phyloP scores from a whole-genome alignment of 352 stramenopile species.

The Halophytophthora batemanensis region DNA sequence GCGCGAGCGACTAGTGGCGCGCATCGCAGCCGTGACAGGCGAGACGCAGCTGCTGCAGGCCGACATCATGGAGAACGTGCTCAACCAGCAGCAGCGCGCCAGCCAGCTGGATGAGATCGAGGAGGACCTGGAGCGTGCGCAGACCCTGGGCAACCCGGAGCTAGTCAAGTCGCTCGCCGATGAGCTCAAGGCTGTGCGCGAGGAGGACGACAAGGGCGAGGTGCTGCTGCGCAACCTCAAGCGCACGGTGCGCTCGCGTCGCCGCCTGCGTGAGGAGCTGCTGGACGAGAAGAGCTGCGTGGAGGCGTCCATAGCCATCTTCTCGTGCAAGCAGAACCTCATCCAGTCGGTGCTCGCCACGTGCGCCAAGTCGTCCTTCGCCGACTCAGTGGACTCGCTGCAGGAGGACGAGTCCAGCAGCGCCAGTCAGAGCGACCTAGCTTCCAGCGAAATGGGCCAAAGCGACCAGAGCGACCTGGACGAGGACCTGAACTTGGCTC shows the following conservation, averaged over 20 bases:
- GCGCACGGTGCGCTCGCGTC: constrained; percentile 37
- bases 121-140: constrained; percentile 50
- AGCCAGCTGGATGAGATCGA: constrained; percentile 46
- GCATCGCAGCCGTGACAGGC: constrained; percentile 36
- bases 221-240: constrained; percentile 44
- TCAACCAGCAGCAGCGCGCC: constrained; percentile 41
- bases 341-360: constrained; percentile 54
- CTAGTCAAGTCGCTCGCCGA: constrained; percentile 46
- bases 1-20: constrained; percentile 40
- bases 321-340: constrained; percentile 55
- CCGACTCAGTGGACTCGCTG: constrained; percentile 9
- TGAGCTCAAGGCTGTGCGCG: constrained; percentile 45
- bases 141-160: constrained; percentile 46
- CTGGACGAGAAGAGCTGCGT: constrained; percentile 28
- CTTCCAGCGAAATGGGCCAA: constrained; percentile 28
- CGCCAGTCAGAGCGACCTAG: constrained; percentile 37
- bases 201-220: constrained; percentile 44
- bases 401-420: constrained; percentile 35
- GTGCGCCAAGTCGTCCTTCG: constrained; percentile 35
- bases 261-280: constrained; percentile 33
- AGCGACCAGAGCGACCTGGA: constrained; percentile 25
- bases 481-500: constrained; percentile 18
- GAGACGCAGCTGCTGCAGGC: constrained; percentile 53
- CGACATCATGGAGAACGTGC: constrained; percentile 51
- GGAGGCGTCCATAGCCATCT: constrained; percentile 44